These are phyloP conservation scores for Chlamydomonas eustigma DNA, from an alignment of 139 green algal species.

Conservation along the genomic window DNA sequence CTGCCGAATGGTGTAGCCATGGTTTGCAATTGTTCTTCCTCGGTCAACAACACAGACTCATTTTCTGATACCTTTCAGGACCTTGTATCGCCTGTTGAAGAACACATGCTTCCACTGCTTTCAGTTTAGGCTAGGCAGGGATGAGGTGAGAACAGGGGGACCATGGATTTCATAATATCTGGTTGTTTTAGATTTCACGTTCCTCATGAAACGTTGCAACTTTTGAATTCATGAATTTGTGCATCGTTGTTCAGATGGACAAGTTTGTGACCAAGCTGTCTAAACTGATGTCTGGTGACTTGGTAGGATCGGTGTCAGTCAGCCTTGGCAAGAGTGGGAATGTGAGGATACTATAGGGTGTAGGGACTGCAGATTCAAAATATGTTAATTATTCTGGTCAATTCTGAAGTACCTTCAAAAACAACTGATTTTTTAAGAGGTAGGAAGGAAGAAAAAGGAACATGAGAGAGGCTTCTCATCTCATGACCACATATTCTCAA, in stretches of 20 bases:
- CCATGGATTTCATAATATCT: too few species aligned
- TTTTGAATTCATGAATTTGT: neutral
- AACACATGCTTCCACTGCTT: conserved; percentile 88
- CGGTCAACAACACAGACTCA: too few species aligned
- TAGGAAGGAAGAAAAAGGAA: neutral
- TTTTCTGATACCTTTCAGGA: conserved; percentile 53
- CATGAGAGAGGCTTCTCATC: neutral
- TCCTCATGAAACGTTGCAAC: too few species aligned
- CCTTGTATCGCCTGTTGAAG: conserved; percentile 82
- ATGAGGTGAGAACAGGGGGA: too few species aligned
- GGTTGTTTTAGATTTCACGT: too few species aligned
- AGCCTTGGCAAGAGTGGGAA: neutral
- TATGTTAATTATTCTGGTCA: too few species aligned
- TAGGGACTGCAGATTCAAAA: too few species aligned
- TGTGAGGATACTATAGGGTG: too few species aligned
- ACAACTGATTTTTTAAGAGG: too few species aligned
- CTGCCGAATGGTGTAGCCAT: too few species aligned
- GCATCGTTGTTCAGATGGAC: conserved; percentile 7
- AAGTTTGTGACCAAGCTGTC: conserved; percentile 15
- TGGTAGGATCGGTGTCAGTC: conserved; percentile 7
- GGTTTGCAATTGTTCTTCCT: too few species aligned
- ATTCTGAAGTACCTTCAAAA: too few species aligned
- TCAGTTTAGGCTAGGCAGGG: conserved; percentile 70
- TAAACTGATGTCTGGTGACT: neutral
- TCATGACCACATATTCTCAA: neutral